Conservation (phyloP, 1,284 basidiomycete genomes). For the Rhodotorula sp. region DNA sequence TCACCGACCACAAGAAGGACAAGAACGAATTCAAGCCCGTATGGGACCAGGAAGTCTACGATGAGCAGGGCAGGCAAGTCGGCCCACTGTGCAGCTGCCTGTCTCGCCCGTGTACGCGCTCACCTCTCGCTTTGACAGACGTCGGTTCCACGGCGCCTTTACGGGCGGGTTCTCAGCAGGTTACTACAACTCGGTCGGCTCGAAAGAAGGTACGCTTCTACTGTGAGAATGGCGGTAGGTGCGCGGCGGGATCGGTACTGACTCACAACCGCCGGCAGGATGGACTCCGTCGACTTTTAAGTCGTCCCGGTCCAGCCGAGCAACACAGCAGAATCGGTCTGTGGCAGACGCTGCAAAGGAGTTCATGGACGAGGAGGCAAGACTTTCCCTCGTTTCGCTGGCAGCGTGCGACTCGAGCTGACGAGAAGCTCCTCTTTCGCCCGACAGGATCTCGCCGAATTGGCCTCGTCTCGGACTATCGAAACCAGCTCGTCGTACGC, state of each 20-base stretch:
- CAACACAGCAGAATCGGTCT: slow-evolving; percentile 55
- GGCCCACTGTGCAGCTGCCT: not conserved
- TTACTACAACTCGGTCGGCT: slow-evolving; percentile 94
- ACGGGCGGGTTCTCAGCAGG: slow-evolving; percentile 91
- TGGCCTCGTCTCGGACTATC: slow-evolving; percentile 38
- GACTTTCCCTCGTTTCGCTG: fast-evolving
- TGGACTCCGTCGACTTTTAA: slow-evolving; percentile 91
- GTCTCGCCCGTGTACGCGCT: not conserved
- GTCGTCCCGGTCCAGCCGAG: slow-evolving; percentile 69
- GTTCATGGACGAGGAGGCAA: slow-evolving; percentile 95
- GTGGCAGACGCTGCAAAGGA: slow-evolving; percentile 64
- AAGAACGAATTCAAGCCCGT: slow-evolving; percentile 88
- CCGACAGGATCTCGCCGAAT: slow-evolving; percentile 41
- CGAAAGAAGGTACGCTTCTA: slow-evolving; percentile 72
- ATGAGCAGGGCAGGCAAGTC: slow-evolving; percentile 78
- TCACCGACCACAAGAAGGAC: slow-evolving; percentile 79
- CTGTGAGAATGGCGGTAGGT: not conserved
- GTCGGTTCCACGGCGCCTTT: slow-evolving; percentile 93
- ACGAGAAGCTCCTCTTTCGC: not conserved
- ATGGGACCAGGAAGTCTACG: slow-evolving; percentile 90
- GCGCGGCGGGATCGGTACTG: not conserved
- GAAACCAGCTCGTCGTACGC: slow-evolving; percentile 29
- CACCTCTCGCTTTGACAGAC: slow-evolving; percentile 26
- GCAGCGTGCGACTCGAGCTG: not conserved
- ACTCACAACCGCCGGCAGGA: slow-evolving; percentile 56